Base-by-base conservation (phyloP, 805 yeast genomes). In the Sungouiella thailandica region DNA sequence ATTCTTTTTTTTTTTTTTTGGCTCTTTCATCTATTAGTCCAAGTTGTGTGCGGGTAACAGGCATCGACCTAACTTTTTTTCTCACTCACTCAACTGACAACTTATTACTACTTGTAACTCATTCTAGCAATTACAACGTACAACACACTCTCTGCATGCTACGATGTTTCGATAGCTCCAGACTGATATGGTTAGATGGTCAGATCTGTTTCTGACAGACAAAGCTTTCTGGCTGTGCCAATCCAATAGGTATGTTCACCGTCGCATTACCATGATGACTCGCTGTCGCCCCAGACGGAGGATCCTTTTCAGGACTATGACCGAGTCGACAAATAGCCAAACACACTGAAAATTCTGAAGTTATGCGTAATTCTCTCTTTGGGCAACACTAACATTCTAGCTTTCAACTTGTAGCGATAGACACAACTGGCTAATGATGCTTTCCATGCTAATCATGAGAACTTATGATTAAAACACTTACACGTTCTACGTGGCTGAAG, bases 281-380 rank as follows among this genome's bases (percentile, higher is more conserved):
- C 55, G 72, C 48, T 77, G 83, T 78, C 83, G 83, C 83, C 83
- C 83, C 83, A 78, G 68, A 66, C 83, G 80, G 82, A 76, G 71
- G 65, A 52, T 63, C 71, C 72, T 65, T 44, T 65, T 66, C 72
- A 66, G 72, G 72, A 70, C 71, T 50, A 73, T 77, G 82, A 76
- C 72, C 78, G 83, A 78, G 65, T 76, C 83, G 83, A 76, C 73
- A 49, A 37, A 56, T 50, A 49, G 78, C 79, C 80, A 76, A 75
- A 65, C 69, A 72, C 77, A 72, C 76, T 75, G 81, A 74, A 75
- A 75, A 73, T 73, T 76, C 82, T 76, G 81, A 76, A 18, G 28
- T 34, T 25, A 27, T 27, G 12, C 8, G 5, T 8, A 13, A 20
- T 10, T n/a, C 17, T 17, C 10, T n/a, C 7, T 23, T 19, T 13